These are phyloP conservation scores for Diaporthe australafricana DNA, from an alignment of 2,329 filamentous ascomycete species.

Conservation along the genomic window DNA sequence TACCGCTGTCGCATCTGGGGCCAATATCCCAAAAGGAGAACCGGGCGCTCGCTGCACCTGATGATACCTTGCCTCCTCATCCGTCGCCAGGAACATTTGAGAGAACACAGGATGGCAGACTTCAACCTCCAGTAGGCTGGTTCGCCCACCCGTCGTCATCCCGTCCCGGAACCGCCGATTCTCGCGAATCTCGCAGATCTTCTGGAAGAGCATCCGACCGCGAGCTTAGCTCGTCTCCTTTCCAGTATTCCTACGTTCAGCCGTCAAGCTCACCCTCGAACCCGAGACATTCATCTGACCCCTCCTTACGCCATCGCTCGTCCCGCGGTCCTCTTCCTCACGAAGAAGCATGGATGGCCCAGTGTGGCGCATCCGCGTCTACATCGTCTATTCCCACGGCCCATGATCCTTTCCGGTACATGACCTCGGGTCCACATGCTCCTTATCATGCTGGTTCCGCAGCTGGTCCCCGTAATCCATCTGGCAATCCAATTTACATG, in stretches of 20 bases:
- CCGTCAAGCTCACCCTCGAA: conserved; percentile 44
- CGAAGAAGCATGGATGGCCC: conserved; percentile 48
- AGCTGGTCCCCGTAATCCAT: conserved; percentile 51
- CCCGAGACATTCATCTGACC: conserved; percentile 59
- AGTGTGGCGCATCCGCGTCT: conserved; percentile 42
- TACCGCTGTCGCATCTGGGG: conserved; percentile 65
- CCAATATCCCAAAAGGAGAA: conserved; percentile 52
- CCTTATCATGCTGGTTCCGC: conserved; percentile 49
- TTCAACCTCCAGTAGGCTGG: conserved; percentile 62
- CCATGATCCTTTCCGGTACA: conserved; percentile 65
- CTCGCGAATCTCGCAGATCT: conserved; percentile 55
- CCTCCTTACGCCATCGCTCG: conserved; percentile 49
- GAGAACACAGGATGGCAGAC: conserved; percentile 48
- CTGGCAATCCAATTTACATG: conserved; percentile 44
- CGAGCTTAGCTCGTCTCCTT: conserved; percentile 52
- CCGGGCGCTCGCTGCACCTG: conserved; percentile 45
- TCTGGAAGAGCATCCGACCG: conserved; percentile 40
- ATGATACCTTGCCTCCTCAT: conserved; percentile 53
- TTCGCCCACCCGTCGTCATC: conserved; percentile 58
- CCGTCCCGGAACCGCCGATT: conserved; percentile 45
- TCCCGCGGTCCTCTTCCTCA: conserved; percentile 45
- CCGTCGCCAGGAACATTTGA: conserved; percentile 52
- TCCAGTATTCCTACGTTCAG: conserved; percentile 59
- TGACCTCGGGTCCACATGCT: conserved; percentile 57
- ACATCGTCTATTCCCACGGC: conserved; percentile 46